Base-by-base conservation (phyloP, 805 yeast species). In the Barnettozyma salicaria region DNA sequence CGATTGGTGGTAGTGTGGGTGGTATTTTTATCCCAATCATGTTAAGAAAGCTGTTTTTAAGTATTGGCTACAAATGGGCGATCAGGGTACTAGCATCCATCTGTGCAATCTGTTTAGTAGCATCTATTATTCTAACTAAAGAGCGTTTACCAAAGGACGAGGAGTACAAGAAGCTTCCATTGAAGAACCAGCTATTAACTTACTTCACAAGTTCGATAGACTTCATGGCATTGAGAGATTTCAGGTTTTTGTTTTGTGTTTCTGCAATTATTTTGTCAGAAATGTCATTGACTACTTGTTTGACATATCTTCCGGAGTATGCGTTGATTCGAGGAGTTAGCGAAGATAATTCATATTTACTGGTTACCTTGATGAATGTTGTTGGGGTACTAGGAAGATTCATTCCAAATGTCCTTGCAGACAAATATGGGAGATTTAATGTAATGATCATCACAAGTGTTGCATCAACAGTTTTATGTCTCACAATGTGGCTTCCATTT, bases 41-140 rank as follows among this genome's bases (percentile, higher is more conserved):
- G 61, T 63, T 78, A 41, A 63, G 75, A 41, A 60, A 63, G 27
- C 50, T 78, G 18, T 78, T 72, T 45, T 50, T 49, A 3, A 62
- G 63, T 37, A 68, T 74, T 22, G 83, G 82, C 0, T 78, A 66
- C 43, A 55, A 63, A 14, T 78, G 83, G 83, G 78, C 83, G 0
- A 67, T 77, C 25, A 60, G 84, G 49, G 64, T 68, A 3, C 46
- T 77, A 24, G 76, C 73, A 6, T 65, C 76, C 31, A 49, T 75
- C 4, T 70, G 71, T 39, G 47, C 67, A 3, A 59, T 49, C 4
- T 65, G 74, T 37, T 52, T 68, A 23, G 21, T 50, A 1, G 29
- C 53, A 8, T 59, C 76, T 0, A 42, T 60, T 5, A 22, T 62
- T 0, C 46, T 72, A 10, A 63, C 64, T 1, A 64, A 53, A 30